Conservation (phyloP, 345 rosid species). For the Trapa bicornis region DNA sequence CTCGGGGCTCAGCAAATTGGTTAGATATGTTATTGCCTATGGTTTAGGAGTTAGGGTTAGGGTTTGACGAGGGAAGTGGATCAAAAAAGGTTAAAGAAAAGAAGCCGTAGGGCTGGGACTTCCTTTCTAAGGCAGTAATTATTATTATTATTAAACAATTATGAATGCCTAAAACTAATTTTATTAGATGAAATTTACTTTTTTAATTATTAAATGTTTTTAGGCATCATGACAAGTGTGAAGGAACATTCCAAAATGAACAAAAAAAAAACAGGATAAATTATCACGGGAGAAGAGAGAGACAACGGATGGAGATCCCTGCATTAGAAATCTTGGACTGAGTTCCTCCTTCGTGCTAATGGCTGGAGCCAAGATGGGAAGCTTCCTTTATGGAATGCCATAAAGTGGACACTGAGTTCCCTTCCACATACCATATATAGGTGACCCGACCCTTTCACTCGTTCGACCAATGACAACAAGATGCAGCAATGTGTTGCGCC, state of each 20-base stretch:
- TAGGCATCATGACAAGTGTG: too few species aligned
- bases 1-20: conserved; percentile 2
- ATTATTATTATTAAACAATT: too few species aligned
- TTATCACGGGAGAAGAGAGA: too few species aligned
- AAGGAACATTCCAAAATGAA: too few species aligned
- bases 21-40: background rate
- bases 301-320: too few species aligned
- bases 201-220: too few species aligned
- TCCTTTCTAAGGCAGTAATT: too few species aligned
- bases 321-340: background rate
- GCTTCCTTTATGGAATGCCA: background rate
- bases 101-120: background rate
- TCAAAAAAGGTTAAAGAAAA: background rate
- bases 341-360: background rate
- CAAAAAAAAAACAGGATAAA: too few species aligned
- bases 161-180: too few species aligned
- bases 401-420: background rate
- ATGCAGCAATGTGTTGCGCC: background rate
- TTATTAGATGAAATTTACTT: too few species aligned
- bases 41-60: conserved; percentile 6
- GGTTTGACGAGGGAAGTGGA: conserved; percentile 5
- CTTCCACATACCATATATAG: background rate
- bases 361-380: background rate
- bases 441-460: background rate
- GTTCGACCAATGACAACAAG: background rate